phyloP scores from a whole-genome alignment of 352 stramenopile genomes.

The Phytopythium oedochilum region DNA sequence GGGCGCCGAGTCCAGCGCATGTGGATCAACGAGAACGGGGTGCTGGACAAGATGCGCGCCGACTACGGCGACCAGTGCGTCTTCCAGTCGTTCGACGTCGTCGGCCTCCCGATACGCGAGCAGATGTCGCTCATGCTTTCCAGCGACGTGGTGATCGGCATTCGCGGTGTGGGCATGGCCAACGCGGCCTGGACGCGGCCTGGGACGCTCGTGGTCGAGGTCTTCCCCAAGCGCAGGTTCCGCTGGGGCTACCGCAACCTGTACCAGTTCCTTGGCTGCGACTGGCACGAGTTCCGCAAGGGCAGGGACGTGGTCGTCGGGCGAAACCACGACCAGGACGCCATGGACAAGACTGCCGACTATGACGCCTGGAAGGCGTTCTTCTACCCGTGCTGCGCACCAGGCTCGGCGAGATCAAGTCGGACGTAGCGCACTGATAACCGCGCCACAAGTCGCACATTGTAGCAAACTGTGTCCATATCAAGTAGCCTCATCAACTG shows the following conservation, averaged over 20 bases:
- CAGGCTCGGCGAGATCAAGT: too few species aligned
- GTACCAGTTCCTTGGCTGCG: constrained; percentile 63
- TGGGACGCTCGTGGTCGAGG: constrained; percentile 55
- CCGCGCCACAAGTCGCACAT: too few species aligned
- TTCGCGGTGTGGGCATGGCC: constrained; percentile 76
- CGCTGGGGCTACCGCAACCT: constrained; percentile 78
- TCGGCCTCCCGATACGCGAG: constrained; percentile 37
- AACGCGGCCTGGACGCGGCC: constrained; percentile 67
- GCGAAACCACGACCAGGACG: constrained; percentile 28
- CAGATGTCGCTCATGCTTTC: constrained; percentile 63
- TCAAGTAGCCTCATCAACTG: too few species aligned
- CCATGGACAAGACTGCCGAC: constrained; percentile 41
- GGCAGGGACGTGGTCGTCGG: constrained; percentile 23
- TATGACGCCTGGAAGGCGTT: constrained; percentile 51
- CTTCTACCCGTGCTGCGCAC: constrained; percentile 40
- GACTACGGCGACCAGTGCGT: constrained; percentile 28
- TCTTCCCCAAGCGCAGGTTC: constrained; percentile 49
- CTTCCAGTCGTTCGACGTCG: constrained; percentile 64
- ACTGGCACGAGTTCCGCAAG: constrained; percentile 55
- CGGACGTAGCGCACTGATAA: too few species aligned
- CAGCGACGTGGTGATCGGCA: constrained; percentile 82
- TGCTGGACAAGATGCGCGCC: constrained; percentile 34
- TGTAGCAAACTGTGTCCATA: too few species aligned
- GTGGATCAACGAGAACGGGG: constrained; percentile 62
- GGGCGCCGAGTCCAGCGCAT: constrained; percentile 51